phyloP scores from a whole-genome alignment of 129 eudicot genomes.

The Tagetes erecta region DNA sequence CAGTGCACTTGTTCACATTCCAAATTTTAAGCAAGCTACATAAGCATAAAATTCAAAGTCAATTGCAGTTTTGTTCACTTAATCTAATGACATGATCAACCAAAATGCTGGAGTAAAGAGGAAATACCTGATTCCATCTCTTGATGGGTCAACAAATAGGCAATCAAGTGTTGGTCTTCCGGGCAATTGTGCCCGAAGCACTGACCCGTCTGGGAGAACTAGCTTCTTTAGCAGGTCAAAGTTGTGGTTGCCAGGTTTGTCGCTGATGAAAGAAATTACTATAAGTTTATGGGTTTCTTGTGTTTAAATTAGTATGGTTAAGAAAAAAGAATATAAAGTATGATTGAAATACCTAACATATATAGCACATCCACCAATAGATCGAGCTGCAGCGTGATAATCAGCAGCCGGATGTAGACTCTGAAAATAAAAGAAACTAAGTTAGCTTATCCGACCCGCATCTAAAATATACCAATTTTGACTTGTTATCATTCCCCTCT shows the following conservation, averaged over 20 bases:
- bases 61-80: background rate
- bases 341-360: conserved; percentile 65
- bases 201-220: conserved; percentile 95
- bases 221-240: conserved; percentile 74
- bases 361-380: conserved; percentile 91
- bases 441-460: background rate
- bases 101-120: background rate
- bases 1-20: conserved; percentile 80
- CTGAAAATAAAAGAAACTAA: conserved; percentile 42
- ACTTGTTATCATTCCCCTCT: background rate
- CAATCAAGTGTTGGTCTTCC: conserved; percentile 91
- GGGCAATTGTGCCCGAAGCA: conserved; percentile 82
- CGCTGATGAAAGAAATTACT: conserved; percentile 38
- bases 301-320: background rate
- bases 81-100: background rate
- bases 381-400: conserved; percentile 92
- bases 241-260: conserved; percentile 95
- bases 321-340: conserved; percentile 1
- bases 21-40: conserved; percentile 86
- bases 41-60: conserved; percentile 13
- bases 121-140: conserved; percentile 80
- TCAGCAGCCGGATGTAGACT: conserved; percentile 93
- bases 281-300: background rate
- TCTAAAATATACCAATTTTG: background rate
- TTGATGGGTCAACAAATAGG: conserved; percentile 88